Evolutionary conservation across 257 asterid species (phyloP).

Genomic region (Agastache rugosa): DNA sequence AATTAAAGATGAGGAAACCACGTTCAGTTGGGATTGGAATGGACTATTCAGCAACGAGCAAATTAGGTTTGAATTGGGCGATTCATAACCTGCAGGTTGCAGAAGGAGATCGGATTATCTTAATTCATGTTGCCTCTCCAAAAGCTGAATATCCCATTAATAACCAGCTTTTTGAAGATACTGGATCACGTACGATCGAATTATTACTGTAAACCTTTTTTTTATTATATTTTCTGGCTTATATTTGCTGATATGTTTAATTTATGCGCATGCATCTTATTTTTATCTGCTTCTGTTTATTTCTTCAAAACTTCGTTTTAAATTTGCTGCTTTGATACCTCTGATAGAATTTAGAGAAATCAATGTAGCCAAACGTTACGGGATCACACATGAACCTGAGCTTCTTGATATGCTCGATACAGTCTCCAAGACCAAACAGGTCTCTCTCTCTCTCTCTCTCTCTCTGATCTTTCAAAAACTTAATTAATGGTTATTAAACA

Average conservation of each 20-base stretch:
- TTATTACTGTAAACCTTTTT: neutral
- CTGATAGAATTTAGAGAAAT: constrained; percentile 65
- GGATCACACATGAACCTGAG: constrained; percentile 72
- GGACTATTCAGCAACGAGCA: constrained; percentile 82
- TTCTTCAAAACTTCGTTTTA: neutral
- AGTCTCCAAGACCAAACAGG: constrained; percentile 53
- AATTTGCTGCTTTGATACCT: constrained; percentile 74
- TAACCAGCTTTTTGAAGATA: constrained; percentile 74
- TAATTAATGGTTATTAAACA: no score
- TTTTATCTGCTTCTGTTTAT: neutral
- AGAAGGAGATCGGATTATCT: constrained; percentile 60
- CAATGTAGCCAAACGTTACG: constrained; percentile 61
- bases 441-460: constrained; percentile 32
- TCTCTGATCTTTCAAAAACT: neutral
- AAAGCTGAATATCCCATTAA: constrained; percentile 66
- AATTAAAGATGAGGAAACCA: constrained; percentile 43
- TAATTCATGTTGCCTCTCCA: constrained; percentile 76
- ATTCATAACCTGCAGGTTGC: constrained; percentile 60
- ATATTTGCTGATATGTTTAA: neutral
- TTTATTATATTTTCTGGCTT: neutral
- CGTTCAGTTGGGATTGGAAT: constrained; percentile 70
- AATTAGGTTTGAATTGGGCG: constrained; percentile 71
- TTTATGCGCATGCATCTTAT: neutral
- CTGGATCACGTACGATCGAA: constrained; percentile 67
- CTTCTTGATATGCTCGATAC: constrained; percentile 75